Conservation (phyloP, 2,329 filamentous ascomycete species). For the Cercospora sp. region DNA sequence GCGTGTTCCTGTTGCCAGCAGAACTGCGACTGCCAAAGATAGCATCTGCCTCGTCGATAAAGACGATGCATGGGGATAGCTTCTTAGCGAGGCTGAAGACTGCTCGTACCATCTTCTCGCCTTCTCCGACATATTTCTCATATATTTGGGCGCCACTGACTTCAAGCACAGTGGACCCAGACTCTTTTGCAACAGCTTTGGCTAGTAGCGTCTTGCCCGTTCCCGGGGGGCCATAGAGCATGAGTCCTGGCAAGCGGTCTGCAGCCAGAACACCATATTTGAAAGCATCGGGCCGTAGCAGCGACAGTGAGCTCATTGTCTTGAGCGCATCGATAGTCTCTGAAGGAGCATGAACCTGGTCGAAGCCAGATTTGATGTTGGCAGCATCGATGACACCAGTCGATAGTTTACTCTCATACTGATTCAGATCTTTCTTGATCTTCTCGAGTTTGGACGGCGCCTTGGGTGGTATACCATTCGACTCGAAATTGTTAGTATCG, state of each 20-base stretch:
- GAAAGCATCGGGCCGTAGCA: conserved; percentile 91
- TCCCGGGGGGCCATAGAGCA: conserved; percentile 94
- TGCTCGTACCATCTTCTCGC: conserved; percentile 92
- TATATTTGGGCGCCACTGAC: conserved; percentile 89
- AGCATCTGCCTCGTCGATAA: conserved; percentile 95
- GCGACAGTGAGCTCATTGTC: conserved; percentile 81
- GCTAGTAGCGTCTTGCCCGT: conserved; percentile 82
- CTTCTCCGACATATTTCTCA: conserved; percentile 94
- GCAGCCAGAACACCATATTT: conserved; percentile 88
- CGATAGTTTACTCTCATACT: conserved; percentile 80
- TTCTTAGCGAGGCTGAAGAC: conserved; percentile 91
- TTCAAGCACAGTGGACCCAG: conserved; percentile 72
- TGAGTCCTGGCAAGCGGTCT: conserved; percentile 84
- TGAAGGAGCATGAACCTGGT: conserved; percentile 76
- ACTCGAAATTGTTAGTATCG: neutral
- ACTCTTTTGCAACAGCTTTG: conserved; percentile 65
- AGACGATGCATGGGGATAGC: conserved; percentile 86
- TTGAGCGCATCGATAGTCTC: conserved; percentile 87
- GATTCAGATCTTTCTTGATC: conserved; percentile 62
- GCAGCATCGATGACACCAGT: conserved; percentile 78
- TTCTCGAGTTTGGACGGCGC: conserved; percentile 42
- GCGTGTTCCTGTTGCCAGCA: conserved; percentile 65
- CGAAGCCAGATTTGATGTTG: conserved; percentile 83
- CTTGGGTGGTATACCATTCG: neutral
- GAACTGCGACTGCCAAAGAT: conserved; percentile 77